Evolutionary conservation across 148 eudicot genomes (phyloP).

Genomic region (Rhododendron williamsianum): DNA sequence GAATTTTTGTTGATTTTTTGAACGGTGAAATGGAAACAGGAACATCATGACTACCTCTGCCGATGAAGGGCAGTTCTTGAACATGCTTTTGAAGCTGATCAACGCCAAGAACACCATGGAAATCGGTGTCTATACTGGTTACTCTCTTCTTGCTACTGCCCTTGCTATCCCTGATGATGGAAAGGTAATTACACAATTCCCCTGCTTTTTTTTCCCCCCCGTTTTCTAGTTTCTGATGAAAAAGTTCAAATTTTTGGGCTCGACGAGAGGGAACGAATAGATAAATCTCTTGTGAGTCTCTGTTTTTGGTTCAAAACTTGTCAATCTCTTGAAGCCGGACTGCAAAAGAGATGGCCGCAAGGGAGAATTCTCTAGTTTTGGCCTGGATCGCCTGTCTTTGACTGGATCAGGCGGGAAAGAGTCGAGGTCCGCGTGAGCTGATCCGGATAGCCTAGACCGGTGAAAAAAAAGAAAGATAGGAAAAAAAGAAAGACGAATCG

Average conservation of each 20-base stretch:
- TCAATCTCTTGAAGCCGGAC: no score
- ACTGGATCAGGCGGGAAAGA: no score
- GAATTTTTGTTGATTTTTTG: neutral
- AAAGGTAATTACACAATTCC: constrained; percentile 33
- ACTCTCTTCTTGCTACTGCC: constrained; percentile 93
- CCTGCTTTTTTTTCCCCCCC: neutral
- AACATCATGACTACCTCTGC: constrained; percentile 75
- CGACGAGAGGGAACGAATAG: neutral
- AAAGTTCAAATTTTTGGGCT: neutral
- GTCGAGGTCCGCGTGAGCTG: no score
- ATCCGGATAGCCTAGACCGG: no score
- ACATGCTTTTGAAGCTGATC: constrained; percentile 70
- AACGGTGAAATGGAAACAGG: constrained; percentile 41
- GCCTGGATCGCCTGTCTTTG: no score
- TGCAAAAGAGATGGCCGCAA: no score
- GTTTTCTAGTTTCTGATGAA: neutral
- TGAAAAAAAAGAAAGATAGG: no score
- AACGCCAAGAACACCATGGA: constrained; percentile 11
- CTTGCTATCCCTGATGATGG: constrained; percentile 91
- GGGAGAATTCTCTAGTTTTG: no score
- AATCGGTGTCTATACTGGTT: constrained; percentile 46
- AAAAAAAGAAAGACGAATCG: no score
- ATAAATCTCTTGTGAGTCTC: no score
- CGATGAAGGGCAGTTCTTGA: constrained; percentile 85
- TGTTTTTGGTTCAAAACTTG: no score